A percentile compares a stretch with the other conserved stretches of the same genome.
These are phyloP conservation scores for Bruguiera gymnorhiza DNA, from an alignment of 345 rosid genomes.

Conservation along the genomic window DNA sequence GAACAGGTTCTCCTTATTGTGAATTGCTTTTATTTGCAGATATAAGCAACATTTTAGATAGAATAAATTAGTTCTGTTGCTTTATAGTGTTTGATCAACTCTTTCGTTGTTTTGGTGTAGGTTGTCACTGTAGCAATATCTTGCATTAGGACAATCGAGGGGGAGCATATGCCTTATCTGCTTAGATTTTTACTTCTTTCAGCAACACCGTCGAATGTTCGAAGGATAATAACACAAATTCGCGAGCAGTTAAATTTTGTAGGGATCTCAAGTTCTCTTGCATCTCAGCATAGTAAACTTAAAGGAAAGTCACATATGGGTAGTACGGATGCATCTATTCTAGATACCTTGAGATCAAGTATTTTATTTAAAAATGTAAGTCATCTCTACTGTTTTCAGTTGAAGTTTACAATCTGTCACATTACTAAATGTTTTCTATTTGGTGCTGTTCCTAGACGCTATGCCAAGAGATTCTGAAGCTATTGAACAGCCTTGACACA, in stretches of 20 bases:
- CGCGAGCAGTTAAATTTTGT: slow-evolving; percentile 66
- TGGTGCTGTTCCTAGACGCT: slow-evolving; percentile 48
- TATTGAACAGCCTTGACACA: slow-evolving; percentile 53
- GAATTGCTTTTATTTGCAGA: neutral
- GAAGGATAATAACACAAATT: slow-evolving; percentile 66
- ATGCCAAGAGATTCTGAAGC: slow-evolving; percentile 74
- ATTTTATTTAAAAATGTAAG: slow-evolving; percentile 76
- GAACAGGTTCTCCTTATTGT: slow-evolving; percentile 49
- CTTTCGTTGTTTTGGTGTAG: slow-evolving; percentile 30
- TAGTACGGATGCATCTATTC: slow-evolving; percentile 58
- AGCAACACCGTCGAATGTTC: slow-evolving; percentile 58
- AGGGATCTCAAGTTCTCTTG: slow-evolving; percentile 42
- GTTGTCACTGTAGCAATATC: slow-evolving; percentile 70
- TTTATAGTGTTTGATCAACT: neutral
- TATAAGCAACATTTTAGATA: neutral
- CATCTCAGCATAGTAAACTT: slow-evolving; percentile 44
- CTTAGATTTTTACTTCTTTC: slow-evolving; percentile 77
- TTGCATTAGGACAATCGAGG: slow-evolving; percentile 65
- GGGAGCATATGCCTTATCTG: slow-evolving; percentile 68
- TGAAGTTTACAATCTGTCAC: slow-evolving; percentile 8
- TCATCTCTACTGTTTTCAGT: slow-evolving; percentile 4
- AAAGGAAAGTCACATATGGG: slow-evolving; percentile 57
- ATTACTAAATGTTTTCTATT: neutral
- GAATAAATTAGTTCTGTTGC: neutral
- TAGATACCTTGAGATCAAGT: slow-evolving; percentile 72